These are phyloP conservation scores for Rubia tinctorum DNA, from an alignment of 305 asterid genomes.

Conservation along the genomic window DNA sequence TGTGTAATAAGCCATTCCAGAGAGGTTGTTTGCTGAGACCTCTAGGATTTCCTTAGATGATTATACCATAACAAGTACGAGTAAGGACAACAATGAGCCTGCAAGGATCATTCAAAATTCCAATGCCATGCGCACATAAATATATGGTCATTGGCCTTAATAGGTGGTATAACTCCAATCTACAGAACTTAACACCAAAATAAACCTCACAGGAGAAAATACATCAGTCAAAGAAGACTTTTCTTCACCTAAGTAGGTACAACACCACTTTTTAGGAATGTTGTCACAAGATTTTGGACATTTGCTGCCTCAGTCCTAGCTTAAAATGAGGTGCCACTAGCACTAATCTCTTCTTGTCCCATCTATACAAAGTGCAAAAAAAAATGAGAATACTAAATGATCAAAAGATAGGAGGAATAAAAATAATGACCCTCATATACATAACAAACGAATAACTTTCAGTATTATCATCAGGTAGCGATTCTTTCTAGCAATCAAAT, in stretches of 20 bases:
- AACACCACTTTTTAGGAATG: conserved; percentile 96
- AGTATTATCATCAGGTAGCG: too few relatives aligned
- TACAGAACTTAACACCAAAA: conserved; percentile 25
- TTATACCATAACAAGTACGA: conserved; percentile 99
- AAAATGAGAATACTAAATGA: neutral
- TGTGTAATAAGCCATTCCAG: too few relatives aligned
- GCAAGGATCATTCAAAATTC: conserved; percentile 98
- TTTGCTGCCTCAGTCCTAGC: conserved; percentile 99
- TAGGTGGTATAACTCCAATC: conserved; percentile 99
- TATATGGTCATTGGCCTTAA: conserved; percentile 98
- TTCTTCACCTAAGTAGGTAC: conserved; percentile 83
- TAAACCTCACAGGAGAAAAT: neutral
- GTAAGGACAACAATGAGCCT: conserved; percentile 99
- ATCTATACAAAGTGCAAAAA: conserved; percentile 45
- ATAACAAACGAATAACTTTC: too few relatives aligned
- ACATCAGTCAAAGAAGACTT: neutral
- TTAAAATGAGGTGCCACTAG: conserved; percentile 95
- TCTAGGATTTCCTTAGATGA: too few relatives aligned
- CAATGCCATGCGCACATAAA: conserved; percentile 70
- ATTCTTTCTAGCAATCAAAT: too few relatives aligned
- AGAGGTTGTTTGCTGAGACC: too few relatives aligned
- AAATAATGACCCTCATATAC: too few relatives aligned
- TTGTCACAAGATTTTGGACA: conserved; percentile 95
- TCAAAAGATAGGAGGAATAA: too few relatives aligned
- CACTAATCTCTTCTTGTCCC: conserved; percentile 99